phyloP scores from a whole-genome alignment of 345 rosid species.

The Gynandropsis gynandra region DNA sequence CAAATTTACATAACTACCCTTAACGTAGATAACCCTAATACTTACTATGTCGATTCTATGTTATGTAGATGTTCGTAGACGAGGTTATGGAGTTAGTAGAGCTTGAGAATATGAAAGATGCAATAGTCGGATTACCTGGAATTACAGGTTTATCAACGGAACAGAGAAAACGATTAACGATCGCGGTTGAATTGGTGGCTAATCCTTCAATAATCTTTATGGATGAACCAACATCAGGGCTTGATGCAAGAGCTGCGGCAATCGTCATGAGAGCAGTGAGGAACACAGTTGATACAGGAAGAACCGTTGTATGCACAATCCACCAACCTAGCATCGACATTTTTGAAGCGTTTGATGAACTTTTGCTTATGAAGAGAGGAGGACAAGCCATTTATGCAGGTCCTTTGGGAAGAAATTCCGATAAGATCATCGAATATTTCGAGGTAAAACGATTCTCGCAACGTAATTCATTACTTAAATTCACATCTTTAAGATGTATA shows the following conservation, averaged over 20 bases:
- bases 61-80: slow-evolving; percentile 50
- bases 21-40: too few species aligned
- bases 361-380: slow-evolving; percentile 80
- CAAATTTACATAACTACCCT: too few species aligned
- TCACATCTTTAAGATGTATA: background rate
- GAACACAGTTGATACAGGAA: slow-evolving; percentile 85
- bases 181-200: slow-evolving; percentile 75
- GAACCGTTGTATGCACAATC: slow-evolving; percentile 81
- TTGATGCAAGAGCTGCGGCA: slow-evolving; percentile 84
- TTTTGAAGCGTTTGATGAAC: slow-evolving; percentile 83
- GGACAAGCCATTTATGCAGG: slow-evolving; percentile 75
- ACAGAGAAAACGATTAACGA: slow-evolving; percentile 75
- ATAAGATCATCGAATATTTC: slow-evolving; percentile 61
- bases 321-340: slow-evolving; percentile 89
- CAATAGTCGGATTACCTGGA: slow-evolving; percentile 62
- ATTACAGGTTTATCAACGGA: slow-evolving; percentile 75
- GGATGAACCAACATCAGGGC: slow-evolving; percentile 93
- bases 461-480: background rate
- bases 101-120: slow-evolving; percentile 49
- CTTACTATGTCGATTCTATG: too few species aligned
- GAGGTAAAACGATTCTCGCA: slow-evolving; percentile 38
- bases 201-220: slow-evolving; percentile 87
- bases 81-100: slow-evolving; percentile 67
- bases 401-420: slow-evolving; percentile 59
- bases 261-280: slow-evolving; percentile 91